Evolutionary conservation across 495 filamentous ascomycete genomes (phyloP).

Genomic region (Talaromyces borbonicus): DNA sequence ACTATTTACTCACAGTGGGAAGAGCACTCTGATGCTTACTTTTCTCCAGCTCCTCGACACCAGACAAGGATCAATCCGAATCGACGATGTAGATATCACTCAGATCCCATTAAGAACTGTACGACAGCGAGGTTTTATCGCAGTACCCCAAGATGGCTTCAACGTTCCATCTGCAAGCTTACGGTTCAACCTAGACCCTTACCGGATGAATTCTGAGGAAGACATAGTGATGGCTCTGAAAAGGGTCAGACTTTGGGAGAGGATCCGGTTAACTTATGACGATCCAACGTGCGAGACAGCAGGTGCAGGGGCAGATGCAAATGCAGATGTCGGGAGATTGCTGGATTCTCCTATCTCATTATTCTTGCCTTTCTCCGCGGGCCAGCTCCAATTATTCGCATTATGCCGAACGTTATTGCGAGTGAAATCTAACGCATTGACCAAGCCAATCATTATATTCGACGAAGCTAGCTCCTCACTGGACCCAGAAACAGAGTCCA

Average conservation of each 20-base stretch:
- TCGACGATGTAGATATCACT: constrained; percentile 33
- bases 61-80: constrained; percentile 17
- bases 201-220: constrained; percentile 12
- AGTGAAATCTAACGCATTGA: neutral
- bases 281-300: neutral
- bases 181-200: constrained; percentile 37
- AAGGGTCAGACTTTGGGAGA: constrained; percentile 26
- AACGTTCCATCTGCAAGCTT: constrained; percentile 36
- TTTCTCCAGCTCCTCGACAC: constrained; percentile 35
- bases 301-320: neutral
- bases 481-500: constrained; percentile 5
- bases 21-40: constrained; percentile 28
- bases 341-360: neutral
- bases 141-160: constrained; percentile 44
- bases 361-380: neutral
- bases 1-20: no score
- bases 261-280: constrained; percentile 14
- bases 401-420: constrained; percentile 1
- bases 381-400: neutral
- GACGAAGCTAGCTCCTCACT: constrained; percentile 8
- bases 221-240: constrained; percentile 29
- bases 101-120: neutral
- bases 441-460: constrained; percentile 8
- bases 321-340: neutral
- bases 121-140: constrained; percentile 22